Evolutionary conservation across 495 filamentous ascomycete species (phyloP).

Genomic region (Lophiotrema nucula): DNA sequence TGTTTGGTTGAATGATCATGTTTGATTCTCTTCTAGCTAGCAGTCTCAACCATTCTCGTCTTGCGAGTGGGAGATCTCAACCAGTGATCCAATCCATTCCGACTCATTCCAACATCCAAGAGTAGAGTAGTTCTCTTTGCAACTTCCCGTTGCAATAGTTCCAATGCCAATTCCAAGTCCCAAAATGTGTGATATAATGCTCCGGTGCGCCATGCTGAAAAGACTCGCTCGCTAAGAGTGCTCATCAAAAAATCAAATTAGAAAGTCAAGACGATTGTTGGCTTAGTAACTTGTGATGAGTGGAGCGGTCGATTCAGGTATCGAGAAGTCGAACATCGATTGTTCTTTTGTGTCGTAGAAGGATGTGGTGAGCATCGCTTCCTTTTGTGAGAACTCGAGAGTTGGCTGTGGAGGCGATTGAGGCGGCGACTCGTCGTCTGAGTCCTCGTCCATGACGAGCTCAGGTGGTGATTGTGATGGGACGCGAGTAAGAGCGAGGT

Average conservation of each 20-base stretch:
- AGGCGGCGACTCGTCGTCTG: constrained; percentile 74
- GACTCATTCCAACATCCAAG: background rate
- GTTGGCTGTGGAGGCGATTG: constrained; percentile 73
- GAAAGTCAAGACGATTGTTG: constrained; percentile 11
- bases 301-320: constrained; percentile 36
- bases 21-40: constrained; percentile 8
- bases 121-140: constrained; percentile 27
- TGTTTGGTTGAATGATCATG: constrained; percentile 6
- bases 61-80: constrained; percentile 22
- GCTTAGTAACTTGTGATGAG: constrained; percentile 34
- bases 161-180: constrained; percentile 3
- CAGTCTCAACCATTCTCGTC: constrained; percentile 8
- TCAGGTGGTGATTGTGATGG: constrained; percentile 75
- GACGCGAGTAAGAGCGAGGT: constrained; percentile 65
- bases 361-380: constrained; percentile 53
- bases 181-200: constrained; percentile 20
- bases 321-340: constrained; percentile 32
- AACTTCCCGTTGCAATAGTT: background rate
- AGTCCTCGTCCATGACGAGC: constrained; percentile 70
- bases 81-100: constrained; percentile 5
- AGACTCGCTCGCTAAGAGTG: constrained; percentile 26
- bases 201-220: constrained; percentile 12
- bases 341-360: constrained; percentile 43
- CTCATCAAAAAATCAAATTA: constrained; percentile 24
- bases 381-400: constrained; percentile 68